Percentiles rank a stretch among this genome's conserved stretches.
phyloP scores from a whole-genome alignment of 306 rosid species.

The Gleditsia sinensis region DNA sequence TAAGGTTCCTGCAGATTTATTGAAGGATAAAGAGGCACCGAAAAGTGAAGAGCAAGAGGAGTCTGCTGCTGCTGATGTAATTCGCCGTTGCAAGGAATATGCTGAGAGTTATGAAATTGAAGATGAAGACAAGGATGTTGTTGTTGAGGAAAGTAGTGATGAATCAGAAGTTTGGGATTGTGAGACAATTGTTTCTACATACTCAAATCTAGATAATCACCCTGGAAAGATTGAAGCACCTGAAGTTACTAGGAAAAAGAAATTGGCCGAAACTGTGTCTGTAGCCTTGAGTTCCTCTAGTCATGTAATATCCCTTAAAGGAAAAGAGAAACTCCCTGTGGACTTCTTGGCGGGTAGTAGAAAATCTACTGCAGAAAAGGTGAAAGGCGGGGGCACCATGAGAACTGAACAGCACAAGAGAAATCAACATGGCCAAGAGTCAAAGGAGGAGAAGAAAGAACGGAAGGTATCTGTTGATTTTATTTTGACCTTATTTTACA shows the following conservation, averaged over 20 bases:
- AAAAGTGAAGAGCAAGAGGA: constrained; percentile 50
- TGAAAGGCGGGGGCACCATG: constrained; percentile 38
- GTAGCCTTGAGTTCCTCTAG: constrained; percentile 55
- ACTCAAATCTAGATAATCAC: constrained; percentile 84
- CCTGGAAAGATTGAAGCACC: constrained; percentile 83
- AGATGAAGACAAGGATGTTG: constrained; percentile 48
- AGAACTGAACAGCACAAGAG: constrained; percentile 62
- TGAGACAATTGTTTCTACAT: constrained; percentile 86
- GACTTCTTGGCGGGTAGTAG: constrained; percentile 67
- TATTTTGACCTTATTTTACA: constrained; percentile 8
- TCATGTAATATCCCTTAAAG: constrained; percentile 65
- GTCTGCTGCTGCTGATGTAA: constrained; percentile 64
- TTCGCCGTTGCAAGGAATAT: constrained; percentile 75
- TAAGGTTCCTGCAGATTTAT: constrained; percentile 73
- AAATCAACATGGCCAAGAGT: constrained; percentile 74
- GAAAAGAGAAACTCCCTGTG: constrained; percentile 79
- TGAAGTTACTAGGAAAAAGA: constrained; percentile 64
- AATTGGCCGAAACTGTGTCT: constrained; percentile 64
- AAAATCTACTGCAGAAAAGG: constrained; percentile 57
- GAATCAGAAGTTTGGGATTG: constrained; percentile 93
- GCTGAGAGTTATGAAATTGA: constrained; percentile 77
- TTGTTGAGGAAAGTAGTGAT: constrained; percentile 80
- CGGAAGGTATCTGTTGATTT: constrained; percentile 60
- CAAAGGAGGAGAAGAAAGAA: constrained; percentile 89
- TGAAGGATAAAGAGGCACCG: constrained; percentile 44